A percentile compares a stretch with the other conserved stretches of the same genome.
phyloP scores from a whole-genome alignment of 2,329 filamentous ascomycete species.

The Leptodontidium sp. region DNA sequence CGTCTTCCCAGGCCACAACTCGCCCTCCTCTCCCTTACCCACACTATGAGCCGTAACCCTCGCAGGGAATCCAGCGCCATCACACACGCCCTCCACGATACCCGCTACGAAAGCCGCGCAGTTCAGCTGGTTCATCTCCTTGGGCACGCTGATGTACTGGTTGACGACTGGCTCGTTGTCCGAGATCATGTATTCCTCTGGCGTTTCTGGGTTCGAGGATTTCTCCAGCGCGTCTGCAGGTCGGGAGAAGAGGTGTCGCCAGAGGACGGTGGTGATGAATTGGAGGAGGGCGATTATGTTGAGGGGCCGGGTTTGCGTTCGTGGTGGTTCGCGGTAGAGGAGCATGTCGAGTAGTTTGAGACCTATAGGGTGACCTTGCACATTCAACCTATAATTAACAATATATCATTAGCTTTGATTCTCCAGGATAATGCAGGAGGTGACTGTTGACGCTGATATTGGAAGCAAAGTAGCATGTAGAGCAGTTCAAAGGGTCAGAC shows the following conservation, averaged over 20 bases:
- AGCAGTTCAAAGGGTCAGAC: conserved; percentile 36
- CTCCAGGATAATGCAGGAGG: not conserved
- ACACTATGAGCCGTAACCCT: conserved; percentile 89
- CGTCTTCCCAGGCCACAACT: conserved; percentile 96
- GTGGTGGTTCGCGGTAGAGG: conserved; percentile 79
- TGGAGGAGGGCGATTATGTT: conserved; percentile 91
- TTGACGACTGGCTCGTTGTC: conserved; percentile 98
- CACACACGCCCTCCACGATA: conserved; percentile 94
- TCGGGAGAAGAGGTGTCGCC: conserved; percentile 90
- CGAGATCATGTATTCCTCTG: conserved; percentile 98
- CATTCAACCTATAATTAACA: conserved; percentile 72
- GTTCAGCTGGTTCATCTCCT: conserved; percentile 96
- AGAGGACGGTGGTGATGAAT: conserved; percentile 92
- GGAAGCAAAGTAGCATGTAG: not conserved
- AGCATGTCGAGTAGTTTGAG: conserved; percentile 95
- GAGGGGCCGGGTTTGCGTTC: conserved; percentile 79
- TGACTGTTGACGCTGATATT: not conserved
- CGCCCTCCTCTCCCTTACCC: conserved; percentile 64
- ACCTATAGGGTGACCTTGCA: conserved; percentile 92
- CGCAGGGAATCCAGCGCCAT: conserved; percentile 88
- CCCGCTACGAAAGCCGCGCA: conserved; percentile 96
- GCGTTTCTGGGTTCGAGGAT: conserved; percentile 79
- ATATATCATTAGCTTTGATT: not conserved
- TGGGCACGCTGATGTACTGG: conserved; percentile 89
- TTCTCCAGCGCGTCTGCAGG: conserved; percentile 94